These are phyloP conservation scores for Apophysomyces elegans DNA, from an alignment of 371 early-diverging fungal genomes.

Conservation along the genomic window DNA sequence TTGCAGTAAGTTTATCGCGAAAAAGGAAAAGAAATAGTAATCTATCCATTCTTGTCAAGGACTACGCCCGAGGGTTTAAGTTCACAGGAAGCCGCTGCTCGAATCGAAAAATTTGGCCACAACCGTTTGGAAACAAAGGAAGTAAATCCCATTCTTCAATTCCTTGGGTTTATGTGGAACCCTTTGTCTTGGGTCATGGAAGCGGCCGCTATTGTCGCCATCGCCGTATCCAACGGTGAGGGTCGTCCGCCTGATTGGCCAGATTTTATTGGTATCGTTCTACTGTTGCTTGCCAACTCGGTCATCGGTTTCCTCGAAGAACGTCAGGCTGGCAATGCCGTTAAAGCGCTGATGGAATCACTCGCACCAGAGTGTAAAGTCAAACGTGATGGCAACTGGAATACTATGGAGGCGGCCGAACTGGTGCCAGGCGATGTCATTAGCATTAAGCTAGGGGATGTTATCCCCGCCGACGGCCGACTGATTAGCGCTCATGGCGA, in stretches of 20 bases:
- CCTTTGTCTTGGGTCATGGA: conserved; percentile 84
- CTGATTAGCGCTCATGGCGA: conserved; percentile 54
- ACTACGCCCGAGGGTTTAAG: conserved; percentile 65
- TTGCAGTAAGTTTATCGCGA: conserved; percentile 53
- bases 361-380: conserved; percentile 77
- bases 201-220: conserved; percentile 77
- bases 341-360: conserved; percentile 76
- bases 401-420: conserved; percentile 52
- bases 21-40: too few species aligned
- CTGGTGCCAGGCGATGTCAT: conserved; percentile 82
- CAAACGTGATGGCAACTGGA: conserved; percentile 62
- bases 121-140: conserved; percentile 77
- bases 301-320: conserved; percentile 88
- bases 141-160: conserved; percentile 79
- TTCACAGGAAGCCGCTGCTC: conserved; percentile 61
- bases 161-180: conserved; percentile 86
- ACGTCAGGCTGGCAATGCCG: conserved; percentile 76
- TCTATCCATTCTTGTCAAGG: conserved; percentile 17
- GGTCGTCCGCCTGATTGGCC: conserved; percentile 74
- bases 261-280: conserved; percentile 83
- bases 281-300: conserved; percentile 82
- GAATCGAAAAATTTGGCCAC: conserved; percentile 66
- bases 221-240: conserved; percentile 69
- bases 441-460: conserved; percentile 75
- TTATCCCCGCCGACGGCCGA: conserved; percentile 78